phyloP scores from a whole-genome alignment of 2,329 filamentous ascomycete genomes.

The Colletotrichum chrysophilum region DNA sequence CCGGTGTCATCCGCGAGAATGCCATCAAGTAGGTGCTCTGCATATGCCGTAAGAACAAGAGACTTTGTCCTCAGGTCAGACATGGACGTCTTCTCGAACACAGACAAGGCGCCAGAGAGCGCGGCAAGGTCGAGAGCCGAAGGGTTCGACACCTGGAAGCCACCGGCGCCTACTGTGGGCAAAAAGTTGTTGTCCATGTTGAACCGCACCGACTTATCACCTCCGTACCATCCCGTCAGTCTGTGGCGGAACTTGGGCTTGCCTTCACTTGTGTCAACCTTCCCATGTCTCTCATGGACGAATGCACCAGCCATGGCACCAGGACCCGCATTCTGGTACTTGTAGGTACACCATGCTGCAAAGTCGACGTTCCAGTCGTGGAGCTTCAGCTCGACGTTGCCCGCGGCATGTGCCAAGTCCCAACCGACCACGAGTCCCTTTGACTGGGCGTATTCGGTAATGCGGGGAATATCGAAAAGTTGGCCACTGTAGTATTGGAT shows the following conservation, averaged over 20 bases:
- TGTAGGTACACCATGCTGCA: slow-evolving; percentile 84
- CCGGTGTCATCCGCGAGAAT: slow-evolving; percentile 40
- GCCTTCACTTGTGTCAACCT: slow-evolving; percentile 50
- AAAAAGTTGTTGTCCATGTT: slow-evolving; percentile 76
- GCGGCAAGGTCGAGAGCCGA: slow-evolving; percentile 79
- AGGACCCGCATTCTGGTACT: slow-evolving; percentile 80
- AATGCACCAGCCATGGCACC: slow-evolving; percentile 76
- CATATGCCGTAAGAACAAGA: slow-evolving; percentile 75
- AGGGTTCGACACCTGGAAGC: slow-evolving; percentile 78
- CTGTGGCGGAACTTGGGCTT: slow-evolving; percentile 59
- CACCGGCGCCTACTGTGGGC: slow-evolving; percentile 73
- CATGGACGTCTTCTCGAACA: slow-evolving; percentile 78
- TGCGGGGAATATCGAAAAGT: slow-evolving; percentile 74
- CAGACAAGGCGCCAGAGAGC: slow-evolving; percentile 73
- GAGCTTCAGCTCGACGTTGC: slow-evolving; percentile 73
- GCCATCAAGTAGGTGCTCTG: slow-evolving; percentile 68
- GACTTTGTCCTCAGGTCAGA: slow-evolving; percentile 72
- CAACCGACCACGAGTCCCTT: slow-evolving; percentile 73
- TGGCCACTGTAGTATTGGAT: slow-evolving; percentile 86
- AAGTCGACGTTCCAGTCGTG: slow-evolving; percentile 86
- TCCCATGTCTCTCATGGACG: slow-evolving; percentile 72
- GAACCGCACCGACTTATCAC: slow-evolving; percentile 70
- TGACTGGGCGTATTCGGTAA: slow-evolving; percentile 73
- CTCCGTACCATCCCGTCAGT: slow-evolving; percentile 80
- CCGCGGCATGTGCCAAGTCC: slow-evolving; percentile 79